Base-by-base conservation (phyloP, 495 filamentous ascomycete species). In the Diplogelasinospora grovesii region DNA sequence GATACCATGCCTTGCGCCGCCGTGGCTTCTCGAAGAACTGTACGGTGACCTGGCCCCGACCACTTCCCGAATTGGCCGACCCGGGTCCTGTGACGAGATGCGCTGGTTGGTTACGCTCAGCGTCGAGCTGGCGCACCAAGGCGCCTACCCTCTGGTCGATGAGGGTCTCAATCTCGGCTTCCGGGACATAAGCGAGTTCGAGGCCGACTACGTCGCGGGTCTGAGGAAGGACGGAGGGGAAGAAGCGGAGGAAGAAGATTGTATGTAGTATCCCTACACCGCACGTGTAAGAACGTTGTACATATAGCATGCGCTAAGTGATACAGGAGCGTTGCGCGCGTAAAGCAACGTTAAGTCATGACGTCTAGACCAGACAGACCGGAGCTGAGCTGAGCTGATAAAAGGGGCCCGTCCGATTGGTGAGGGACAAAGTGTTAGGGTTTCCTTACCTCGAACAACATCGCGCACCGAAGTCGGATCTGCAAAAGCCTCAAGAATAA, bases 221-320 rank as follows among this genome's bases (percentile, higher is more conserved):
- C 31, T 77, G 74, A n/a, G 92, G 92, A 10, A 77, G 68, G 40
- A 95, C 74, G 21, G 85, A 79, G 41, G 85, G 85, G 69, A 98
- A 97, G 73, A 88, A 94, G 45, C 92, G 86, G 65, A 97, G 89
- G 71, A 98, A 98, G 81, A 97, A 98, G 58, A 98, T 95, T 27
- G 90, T 92, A 61, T 95, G 88, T 36, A 97, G 81, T 53, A 96
- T 83, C 45, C 84, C 90, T 97, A 23, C 27, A 4, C n/a, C n/a
- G n/a, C n/a, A n/a, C n/a, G n/a, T n/a, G n/a, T n/a, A n/a, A n/a
- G n/a, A n/a, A n/a, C n/a, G n/a, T n/a, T n/a, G n/a, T n/a, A n/a
- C n/a, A n/a, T n/a, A n/a, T n/a, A n/a, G n/a, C n/a, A n/a, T n/a
- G n/a, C n/a, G n/a, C n/a, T n/a, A n/a, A n/a, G n/a, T n/a, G n/a